Conservation (phyloP, 1,284 basidiomycete species). For the Ceratobasidium sp. region DNA sequence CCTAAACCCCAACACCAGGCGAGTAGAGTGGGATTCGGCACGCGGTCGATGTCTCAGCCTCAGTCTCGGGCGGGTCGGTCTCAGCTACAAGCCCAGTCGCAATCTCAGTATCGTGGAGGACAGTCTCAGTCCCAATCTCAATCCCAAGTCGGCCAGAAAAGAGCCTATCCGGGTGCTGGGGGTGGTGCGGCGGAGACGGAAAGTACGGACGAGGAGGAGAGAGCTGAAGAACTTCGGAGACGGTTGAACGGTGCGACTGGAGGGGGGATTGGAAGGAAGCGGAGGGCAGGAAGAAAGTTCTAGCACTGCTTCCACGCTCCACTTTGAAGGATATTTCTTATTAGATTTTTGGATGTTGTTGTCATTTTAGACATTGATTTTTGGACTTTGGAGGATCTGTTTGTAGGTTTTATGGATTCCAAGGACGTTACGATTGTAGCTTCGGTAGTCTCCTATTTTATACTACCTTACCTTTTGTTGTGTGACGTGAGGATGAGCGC, state of each 20-base stretch:
- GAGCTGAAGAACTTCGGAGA: neutral
- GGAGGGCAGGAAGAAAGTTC: conserved; percentile 2
- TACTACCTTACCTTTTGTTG: neutral
- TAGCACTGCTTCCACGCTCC: neutral
- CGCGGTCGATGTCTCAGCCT: conserved; percentile 19
- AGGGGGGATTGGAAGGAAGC: conserved; percentile 7
- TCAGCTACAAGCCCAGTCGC: neutral
- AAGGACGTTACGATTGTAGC: too few species aligned
- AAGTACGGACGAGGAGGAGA: conserved; percentile 28
- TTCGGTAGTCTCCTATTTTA: too few species aligned
- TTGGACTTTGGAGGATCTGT: too few species aligned
- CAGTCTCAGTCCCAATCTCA: conserved; percentile 1
- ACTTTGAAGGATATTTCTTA: neutral
- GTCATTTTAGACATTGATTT: too few species aligned
- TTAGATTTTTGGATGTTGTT: neutral
- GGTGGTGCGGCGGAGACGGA: too few species aligned
- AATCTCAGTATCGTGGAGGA: neutral
- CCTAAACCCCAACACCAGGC: too few species aligned
- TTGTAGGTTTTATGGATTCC: too few species aligned
- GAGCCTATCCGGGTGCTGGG: neutral
- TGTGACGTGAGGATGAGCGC: neutral
- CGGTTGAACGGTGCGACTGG: conserved; percentile 18
- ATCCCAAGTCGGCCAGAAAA: neutral
- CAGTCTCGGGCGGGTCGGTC: neutral
- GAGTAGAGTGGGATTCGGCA: neutral